These are phyloP conservation scores for Coprinopsis marcescibilis DNA, from an alignment of 768 basidiomycete species.

Conservation along the genomic window DNA sequence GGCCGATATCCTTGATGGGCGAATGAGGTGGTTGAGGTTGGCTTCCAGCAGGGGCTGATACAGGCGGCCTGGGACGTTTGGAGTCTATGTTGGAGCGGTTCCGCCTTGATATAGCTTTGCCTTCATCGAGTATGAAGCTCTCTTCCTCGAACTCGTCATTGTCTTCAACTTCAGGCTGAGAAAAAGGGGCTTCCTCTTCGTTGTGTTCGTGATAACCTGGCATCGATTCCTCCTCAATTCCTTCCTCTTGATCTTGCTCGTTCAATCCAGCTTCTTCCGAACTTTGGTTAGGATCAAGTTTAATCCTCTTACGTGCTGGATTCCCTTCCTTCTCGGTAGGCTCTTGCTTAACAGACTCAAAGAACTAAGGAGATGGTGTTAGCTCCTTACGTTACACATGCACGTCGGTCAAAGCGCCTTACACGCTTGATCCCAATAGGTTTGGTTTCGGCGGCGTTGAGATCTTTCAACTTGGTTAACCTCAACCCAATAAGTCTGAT, in stretches of 20 bases:
- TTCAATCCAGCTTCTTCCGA: conserved; percentile 16
- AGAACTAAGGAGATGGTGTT: conserved; percentile 41
- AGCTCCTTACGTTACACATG: background rate
- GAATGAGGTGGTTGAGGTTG: background rate
- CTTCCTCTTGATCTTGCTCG: conserved; percentile 18
- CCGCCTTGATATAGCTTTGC: background rate
- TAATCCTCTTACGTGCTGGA: conserved; percentile 18
- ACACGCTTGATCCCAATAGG: conserved; percentile 70
- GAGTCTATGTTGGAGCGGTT: background rate
- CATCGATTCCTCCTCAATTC: conserved; percentile 34
- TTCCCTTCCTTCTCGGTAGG: conserved; percentile 29
- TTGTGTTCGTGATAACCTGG: conserved; percentile 51
- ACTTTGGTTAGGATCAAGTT: conserved; percentile 20
- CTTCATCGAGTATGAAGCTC: conserved; percentile 10
- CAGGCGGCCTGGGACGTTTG: conserved; percentile 17
- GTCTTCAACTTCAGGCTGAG: conserved; percentile 16
- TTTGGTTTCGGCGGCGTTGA: conserved; percentile 41
- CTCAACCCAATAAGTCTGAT: conserved; percentile 85
- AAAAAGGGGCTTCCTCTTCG: conserved; percentile 29
- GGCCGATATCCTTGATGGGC: background rate
- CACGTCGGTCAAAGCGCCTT: conserved; percentile 14
- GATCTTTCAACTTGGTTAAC: conserved; percentile 84
- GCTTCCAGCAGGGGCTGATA: conserved; percentile 21
- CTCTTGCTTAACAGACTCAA: conserved; percentile 35
- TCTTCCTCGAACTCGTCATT: conserved; percentile 19